A percentile compares a stretch with the other conserved stretches of the same genome.
Evolutionary conservation across 1,284 basidiomycete genomes (phyloP).

Genomic region (Mycena citricolor): DNA sequence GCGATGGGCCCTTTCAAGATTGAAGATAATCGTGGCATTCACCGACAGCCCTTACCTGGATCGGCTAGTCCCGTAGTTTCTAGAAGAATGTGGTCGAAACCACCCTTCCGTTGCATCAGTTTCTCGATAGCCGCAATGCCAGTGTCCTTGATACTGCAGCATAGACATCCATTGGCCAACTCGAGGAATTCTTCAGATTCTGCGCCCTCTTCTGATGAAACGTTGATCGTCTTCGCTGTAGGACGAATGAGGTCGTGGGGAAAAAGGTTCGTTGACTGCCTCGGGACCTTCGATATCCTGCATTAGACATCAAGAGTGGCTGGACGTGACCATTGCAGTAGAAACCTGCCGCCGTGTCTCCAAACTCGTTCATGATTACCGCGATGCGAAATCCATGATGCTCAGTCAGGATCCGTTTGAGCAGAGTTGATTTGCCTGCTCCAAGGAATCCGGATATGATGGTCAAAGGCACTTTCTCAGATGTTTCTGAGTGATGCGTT

Average conservation of each 20-base stretch:
- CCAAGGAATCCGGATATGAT: slow-evolving; percentile 92
- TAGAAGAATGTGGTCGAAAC: slow-evolving; percentile 89
- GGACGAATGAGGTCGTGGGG: slow-evolving; percentile 1
- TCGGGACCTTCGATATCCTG: slow-evolving; percentile 66
- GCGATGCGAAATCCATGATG: slow-evolving; percentile 92
- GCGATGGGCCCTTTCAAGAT: slow-evolving; percentile 69
- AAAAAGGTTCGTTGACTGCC: no score
- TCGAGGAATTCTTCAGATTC: slow-evolving; percentile 83
- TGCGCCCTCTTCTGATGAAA: slow-evolving; percentile 72
- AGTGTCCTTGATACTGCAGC: slow-evolving; percentile 91
- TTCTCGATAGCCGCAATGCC: slow-evolving; percentile 91
- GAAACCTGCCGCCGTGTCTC: slow-evolving; percentile 73
- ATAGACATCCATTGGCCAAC: slow-evolving; percentile 90
- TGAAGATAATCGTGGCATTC: no score
- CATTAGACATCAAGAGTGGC: slow-evolving; percentile 24
- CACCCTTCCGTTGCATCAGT: slow-evolving; percentile 77
- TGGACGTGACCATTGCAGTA: slow-evolving; percentile 7
- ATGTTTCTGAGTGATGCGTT: no score
- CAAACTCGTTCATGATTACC: slow-evolving; percentile 96
- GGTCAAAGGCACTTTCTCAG: slow-evolving; percentile 69
- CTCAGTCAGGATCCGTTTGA: slow-evolving; percentile 88
- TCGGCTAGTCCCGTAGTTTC: slow-evolving; percentile 94
- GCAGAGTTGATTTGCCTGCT: slow-evolving; percentile 86
- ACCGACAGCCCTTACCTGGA: slow-evolving; percentile 57
- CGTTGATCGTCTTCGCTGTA: slow-evolving; percentile 73